These are phyloP conservation scores for Vigna angularis DNA, from an alignment of 306 rosid genomes.

Conservation along the genomic window DNA sequence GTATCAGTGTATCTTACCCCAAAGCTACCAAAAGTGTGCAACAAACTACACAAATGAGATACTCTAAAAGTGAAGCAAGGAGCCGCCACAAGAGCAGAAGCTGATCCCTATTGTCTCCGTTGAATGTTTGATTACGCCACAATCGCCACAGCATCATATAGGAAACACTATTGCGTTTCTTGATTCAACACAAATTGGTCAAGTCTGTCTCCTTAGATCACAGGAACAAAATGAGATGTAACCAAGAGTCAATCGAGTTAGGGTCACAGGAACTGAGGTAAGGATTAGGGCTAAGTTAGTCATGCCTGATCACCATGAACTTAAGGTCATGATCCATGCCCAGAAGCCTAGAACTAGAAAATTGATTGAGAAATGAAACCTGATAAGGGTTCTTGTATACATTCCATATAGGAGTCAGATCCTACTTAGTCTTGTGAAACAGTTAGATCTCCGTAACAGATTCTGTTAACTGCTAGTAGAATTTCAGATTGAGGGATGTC, in stretches of 20 bases:
- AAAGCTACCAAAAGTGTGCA: not conserved
- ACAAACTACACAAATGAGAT: not conserved
- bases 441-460: not conserved
- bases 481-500: slow-evolving; percentile 5
- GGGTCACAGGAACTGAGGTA: not conserved
- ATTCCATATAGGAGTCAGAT: not conserved
- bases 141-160: not conserved
- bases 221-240: not conserved
- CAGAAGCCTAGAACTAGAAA: not conserved
- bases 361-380: not conserved
- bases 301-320: not conserved
- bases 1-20: not conserved
- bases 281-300: not conserved
- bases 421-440: not conserved
- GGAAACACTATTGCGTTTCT: not conserved
- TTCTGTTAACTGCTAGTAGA: not conserved
- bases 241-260: not conserved
- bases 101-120: not conserved
- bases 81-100: not conserved
- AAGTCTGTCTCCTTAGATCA: not conserved
- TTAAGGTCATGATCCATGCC: not conserved
- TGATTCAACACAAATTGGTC: not conserved
- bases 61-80: not conserved
- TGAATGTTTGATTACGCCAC: not conserved
- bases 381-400: not conserved